Conservation (phyloP, 768 basidiomycete species). For the Tulasnella sp. region DNA sequence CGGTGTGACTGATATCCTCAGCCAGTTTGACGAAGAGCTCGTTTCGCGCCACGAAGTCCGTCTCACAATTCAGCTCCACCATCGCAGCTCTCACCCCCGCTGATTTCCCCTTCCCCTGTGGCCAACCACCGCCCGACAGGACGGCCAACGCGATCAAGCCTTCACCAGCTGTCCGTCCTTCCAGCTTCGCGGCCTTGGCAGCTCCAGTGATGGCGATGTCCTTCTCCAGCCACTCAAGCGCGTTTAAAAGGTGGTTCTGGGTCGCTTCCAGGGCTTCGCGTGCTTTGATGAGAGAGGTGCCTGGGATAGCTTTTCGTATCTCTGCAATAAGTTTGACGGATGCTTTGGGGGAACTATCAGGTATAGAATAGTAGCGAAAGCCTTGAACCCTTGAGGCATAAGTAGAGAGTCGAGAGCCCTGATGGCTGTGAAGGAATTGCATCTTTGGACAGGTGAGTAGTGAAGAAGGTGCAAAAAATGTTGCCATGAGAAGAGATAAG, state of each 20-base stretch:
- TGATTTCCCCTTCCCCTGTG: constrained; percentile 27
- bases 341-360: constrained; percentile 7
- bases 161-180: constrained; percentile 58
- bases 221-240: constrained; percentile 70
- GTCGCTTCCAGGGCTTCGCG: constrained; percentile 70
- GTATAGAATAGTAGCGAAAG: no score
- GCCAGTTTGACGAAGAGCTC: constrained; percentile 69
- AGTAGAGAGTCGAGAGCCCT: no score
- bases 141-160: constrained; percentile 72
- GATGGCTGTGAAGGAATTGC: no score
- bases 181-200: constrained; percentile 74
- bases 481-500: no score
- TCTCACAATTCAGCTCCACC: constrained; percentile 92
- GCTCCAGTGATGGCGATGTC: constrained; percentile 62
- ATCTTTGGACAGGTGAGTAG: no score
- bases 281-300: constrained; percentile 73
- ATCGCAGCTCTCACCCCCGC: constrained; percentile 64
- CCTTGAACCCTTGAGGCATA: no score
- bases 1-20: constrained; percentile 70
- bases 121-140: constrained; percentile 49
- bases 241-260: constrained; percentile 60
- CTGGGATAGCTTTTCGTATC: constrained; percentile 58
- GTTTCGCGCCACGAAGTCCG: constrained; percentile 88
- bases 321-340: constrained; percentile 66
- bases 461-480: no score